Evolutionary conservation across 768 basidiomycete species (phyloP), one percentile per base, ranked within the genome.

Genomic region (Lactarius vividus): DNA sequence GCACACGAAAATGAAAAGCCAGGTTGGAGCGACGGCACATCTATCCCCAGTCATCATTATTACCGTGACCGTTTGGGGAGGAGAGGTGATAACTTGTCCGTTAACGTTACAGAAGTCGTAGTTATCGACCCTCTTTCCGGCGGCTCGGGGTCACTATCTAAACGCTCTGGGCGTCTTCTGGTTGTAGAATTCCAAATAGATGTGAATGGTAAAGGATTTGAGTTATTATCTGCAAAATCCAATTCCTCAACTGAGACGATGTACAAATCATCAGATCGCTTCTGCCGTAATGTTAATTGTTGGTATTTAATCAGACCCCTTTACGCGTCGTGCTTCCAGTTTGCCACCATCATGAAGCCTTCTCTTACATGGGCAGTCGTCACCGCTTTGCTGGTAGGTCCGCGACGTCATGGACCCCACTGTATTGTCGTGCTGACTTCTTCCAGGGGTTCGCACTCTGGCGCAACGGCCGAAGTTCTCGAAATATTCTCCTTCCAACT

Each of bases 401-500:
- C 10, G 28, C 8, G 7, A 52, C 20, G 1, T 20, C 26, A 11
- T 20, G 18, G 16, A 18, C 49, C 23, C 11, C 13, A 28, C 23
- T 23, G 46, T n/a, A 59, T 35, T 10, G 10, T n/a, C 7, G 23
- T 52, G 23, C 18, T 53, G 9, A 49, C 42, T 29, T 31, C 23
- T 35, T 35, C 33, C 53, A 67, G 66, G 66, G 49, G 10, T 63
- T 55, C 26, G 40, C 35, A 37, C 28, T 63, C 40, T 67, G 66
- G 66, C 61, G 67, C n/a, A 68, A 68, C 8, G 67, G 67, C n/a
- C 64, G 54, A 7, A 66, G 31, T 59, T 33, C 63, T 49, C 67
- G 67, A 49, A 68, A 46, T 37, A 35, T 69, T 28, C 65, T 67
- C n/a, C 9, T 67, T 11, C 66, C 68, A 20, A 69, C 66, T 28